phyloP scores from a whole-genome alignment of 768 basidiomycete species.

The Tephrocybe sp. region DNA sequence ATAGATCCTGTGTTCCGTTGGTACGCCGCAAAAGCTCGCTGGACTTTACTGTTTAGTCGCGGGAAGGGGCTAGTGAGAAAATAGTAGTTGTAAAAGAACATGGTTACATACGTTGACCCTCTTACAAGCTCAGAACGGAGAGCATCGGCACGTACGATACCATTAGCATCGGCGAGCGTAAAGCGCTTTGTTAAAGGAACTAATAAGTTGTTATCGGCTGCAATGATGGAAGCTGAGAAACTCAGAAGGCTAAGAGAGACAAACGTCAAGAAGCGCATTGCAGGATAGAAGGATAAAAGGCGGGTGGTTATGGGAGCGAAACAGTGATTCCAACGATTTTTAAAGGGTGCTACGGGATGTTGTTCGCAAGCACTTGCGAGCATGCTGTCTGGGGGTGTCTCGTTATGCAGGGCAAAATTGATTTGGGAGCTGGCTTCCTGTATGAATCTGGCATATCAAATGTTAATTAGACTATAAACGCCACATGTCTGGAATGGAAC shows the following conservation, averaged over 20 bases:
- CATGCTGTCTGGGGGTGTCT: too few relatives aligned
- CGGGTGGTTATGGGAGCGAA: too few relatives aligned
- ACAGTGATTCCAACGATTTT: too few relatives aligned
- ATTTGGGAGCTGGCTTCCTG: too few relatives aligned
- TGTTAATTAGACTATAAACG: too few relatives aligned
- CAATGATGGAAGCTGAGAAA: not conserved
- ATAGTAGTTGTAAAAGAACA: not conserved
- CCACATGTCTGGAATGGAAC: too few relatives aligned
- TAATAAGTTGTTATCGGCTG: not conserved
- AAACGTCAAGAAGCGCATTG: not conserved
- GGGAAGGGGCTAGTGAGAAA: not conserved
- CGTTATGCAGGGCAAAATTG: too few relatives aligned
- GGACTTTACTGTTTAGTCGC: not conserved
- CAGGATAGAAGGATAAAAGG: not conserved
- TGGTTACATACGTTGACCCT: not conserved
- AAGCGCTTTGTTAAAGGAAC: not conserved
- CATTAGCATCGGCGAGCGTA: not conserved
- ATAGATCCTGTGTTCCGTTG: not conserved
- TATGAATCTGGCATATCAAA: too few relatives aligned
- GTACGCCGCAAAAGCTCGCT: not conserved
- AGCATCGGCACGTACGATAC: not conserved
- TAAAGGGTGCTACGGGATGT: too few relatives aligned
- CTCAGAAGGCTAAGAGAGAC: not conserved
- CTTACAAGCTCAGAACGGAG: not conserved
- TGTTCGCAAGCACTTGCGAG: too few relatives aligned